phyloP scores from a whole-genome alignment of 108 stramenopile genomes.

The Skeletonema menzelii region DNA sequence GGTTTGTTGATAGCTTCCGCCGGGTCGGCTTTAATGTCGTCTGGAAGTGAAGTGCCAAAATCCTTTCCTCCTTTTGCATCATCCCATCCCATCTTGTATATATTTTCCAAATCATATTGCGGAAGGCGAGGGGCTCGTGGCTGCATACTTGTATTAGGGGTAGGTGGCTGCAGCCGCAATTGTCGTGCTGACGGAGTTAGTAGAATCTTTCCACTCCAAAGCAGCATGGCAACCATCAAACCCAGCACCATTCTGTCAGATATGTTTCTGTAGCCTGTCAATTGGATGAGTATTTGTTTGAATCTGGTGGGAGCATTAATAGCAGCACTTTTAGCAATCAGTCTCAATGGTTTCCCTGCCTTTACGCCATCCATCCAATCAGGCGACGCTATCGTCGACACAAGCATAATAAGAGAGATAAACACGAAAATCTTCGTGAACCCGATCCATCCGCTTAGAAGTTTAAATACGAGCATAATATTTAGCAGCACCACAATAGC shows the following conservation, averaged over 20 bases:
- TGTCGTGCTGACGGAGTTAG: slow-evolving; percentile 10
- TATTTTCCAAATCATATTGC: slow-evolving; percentile 34
- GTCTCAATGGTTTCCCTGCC: slow-evolving; percentile 27
- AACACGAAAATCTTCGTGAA: slow-evolving; percentile 32
- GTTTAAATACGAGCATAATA: slow-evolving; percentile 6
- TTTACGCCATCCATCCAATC: slow-evolving; percentile 40
- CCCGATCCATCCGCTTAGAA: slow-evolving; percentile 22
- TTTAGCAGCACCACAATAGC: slow-evolving; percentile 2
- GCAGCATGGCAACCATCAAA: slow-evolving; percentile 21
- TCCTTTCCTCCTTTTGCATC: slow-evolving; percentile 40
- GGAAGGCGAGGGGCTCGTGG: neutral
- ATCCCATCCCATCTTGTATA: slow-evolving; percentile 52
- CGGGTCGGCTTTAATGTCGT: slow-evolving; percentile 15
- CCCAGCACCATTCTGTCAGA: slow-evolving; percentile 32
- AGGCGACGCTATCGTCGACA: slow-evolving; percentile 26
- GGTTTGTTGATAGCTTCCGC: neutral
- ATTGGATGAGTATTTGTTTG: slow-evolving; percentile 25
- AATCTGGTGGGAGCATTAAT: slow-evolving; percentile 32
- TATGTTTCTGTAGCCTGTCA: slow-evolving; percentile 33
- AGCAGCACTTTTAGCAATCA: slow-evolving; percentile 15
- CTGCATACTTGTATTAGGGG: neutral
- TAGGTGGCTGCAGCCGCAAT: slow-evolving; percentile 10
- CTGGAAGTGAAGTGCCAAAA: slow-evolving; percentile 42
- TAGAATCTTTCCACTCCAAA: slow-evolving; percentile 32
- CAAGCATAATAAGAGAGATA: slow-evolving; percentile 15